Percentiles rank a stretch among this genome's conserved stretches.
These are phyloP conservation scores for Penicillium silybi DNA, from an alignment of 495 filamentous ascomycete species.

Conservation along the genomic window DNA sequence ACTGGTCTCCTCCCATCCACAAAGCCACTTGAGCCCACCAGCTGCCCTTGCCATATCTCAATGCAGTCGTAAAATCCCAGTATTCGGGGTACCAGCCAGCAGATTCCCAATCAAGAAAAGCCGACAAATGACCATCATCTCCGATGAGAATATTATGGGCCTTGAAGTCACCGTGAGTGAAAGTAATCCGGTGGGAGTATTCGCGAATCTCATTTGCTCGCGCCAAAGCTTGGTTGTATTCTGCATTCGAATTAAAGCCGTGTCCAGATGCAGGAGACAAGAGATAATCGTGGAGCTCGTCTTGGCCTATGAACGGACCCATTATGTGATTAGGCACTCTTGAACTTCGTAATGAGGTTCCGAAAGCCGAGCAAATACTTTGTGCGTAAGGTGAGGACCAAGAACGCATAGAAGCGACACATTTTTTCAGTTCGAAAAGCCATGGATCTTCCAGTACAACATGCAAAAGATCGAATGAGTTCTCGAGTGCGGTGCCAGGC, in stretches of 20 bases:
- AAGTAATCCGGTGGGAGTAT: slow-evolving; percentile 19
- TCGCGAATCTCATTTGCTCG: slow-evolving; percentile 15
- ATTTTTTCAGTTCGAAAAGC: slow-evolving; percentile 16
- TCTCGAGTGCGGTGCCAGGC: slow-evolving; percentile 11
- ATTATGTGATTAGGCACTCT: slow-evolving; percentile 14
- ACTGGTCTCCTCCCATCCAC: slow-evolving; percentile 25
- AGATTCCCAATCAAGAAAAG: slow-evolving; percentile 52
- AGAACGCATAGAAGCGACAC: slow-evolving; percentile 12
- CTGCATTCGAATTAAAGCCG: slow-evolving; percentile 7
- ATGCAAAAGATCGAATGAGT: slow-evolving; percentile 4
- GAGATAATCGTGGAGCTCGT: slow-evolving; percentile 12
- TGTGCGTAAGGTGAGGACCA: slow-evolving; percentile 7
- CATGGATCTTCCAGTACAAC: slow-evolving; percentile 14
- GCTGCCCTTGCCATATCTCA: slow-evolving; percentile 20
- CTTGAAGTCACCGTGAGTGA: slow-evolving; percentile 50
- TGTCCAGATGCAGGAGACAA: slow-evolving; percentile 8
- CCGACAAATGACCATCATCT: slow-evolving; percentile 40
- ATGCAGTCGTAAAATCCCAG: slow-evolving; percentile 48
- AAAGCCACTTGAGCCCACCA: slow-evolving; percentile 27
- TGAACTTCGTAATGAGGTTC: slow-evolving; percentile 5
- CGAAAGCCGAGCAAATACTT: slow-evolving; percentile 11
- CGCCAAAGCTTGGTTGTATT: slow-evolving; percentile 20
- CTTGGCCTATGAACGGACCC: slow-evolving; percentile 16
- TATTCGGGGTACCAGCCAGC: slow-evolving; percentile 52
- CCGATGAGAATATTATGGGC: slow-evolving; percentile 45